Conservation (phyloP, 306 rosid species). For the Sophora flavescens region DNA sequence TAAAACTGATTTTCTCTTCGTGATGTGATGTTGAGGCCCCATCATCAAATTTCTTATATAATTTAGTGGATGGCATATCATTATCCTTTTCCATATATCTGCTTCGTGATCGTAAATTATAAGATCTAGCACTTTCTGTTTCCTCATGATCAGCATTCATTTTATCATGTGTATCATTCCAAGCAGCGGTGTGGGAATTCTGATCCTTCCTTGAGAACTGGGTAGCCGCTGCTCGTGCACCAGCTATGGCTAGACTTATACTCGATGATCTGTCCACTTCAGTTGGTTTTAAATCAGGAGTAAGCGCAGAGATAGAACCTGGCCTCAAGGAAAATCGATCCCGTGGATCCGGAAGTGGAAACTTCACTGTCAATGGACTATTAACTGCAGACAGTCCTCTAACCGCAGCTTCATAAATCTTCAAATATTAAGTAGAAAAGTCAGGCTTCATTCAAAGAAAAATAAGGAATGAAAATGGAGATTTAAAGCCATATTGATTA, state of each 20-base stretch:
- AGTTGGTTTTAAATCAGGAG: conserved; percentile 51
- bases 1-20: conserved; percentile 42
- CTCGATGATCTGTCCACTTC: conserved; percentile 69
- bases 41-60: conserved; percentile 37
- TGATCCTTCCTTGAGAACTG: conserved; percentile 76
- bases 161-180: conserved; percentile 12
- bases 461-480: conserved; percentile 8
- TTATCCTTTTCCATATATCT: conserved; percentile 43
- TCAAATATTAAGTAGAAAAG: conserved; percentile 26
- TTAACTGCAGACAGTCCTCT: conserved; percentile 74
- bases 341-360: conserved; percentile 81
- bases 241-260: conserved; percentile 78
- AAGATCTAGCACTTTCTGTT: conserved; percentile 40
- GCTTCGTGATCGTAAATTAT: conserved; percentile 43
- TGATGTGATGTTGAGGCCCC: conserved; percentile 42
- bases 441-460: conserved; percentile 35
- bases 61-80: conserved; percentile 31
- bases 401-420: conserved; percentile 85
- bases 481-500: conserved; percentile 43
- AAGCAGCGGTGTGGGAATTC: conserved; percentile 40
- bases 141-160: conserved; percentile 40
- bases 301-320: conserved; percentile 58
- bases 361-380: conserved; percentile 73
- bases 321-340: conserved; percentile 81
- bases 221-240: conserved; percentile 88